Evolutionary conservation across 306 rosid genomes (phyloP).

Genomic region (Fragaria nilgerrensis): DNA sequence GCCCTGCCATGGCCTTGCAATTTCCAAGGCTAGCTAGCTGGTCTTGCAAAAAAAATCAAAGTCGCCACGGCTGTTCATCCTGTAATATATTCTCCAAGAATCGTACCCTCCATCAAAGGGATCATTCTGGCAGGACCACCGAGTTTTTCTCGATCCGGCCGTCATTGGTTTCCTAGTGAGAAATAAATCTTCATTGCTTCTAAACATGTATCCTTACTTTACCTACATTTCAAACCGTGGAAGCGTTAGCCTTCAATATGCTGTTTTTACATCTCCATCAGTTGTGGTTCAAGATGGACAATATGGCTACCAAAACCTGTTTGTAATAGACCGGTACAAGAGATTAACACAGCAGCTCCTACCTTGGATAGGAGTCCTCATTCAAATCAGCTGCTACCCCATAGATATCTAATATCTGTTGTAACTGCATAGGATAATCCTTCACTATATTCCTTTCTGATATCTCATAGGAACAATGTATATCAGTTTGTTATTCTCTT

Average conservation of each 20-base stretch:
- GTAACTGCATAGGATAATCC: too few species aligned
- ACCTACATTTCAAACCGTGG: neutral
- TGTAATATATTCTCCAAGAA: neutral
- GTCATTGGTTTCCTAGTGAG: constrained; percentile 7
- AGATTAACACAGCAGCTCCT: too few species aligned
- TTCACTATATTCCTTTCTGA: too few species aligned
- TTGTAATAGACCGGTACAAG: neutral
- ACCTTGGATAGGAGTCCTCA: too few species aligned
- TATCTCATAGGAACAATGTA: too few species aligned
- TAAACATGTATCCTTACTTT: constrained; percentile 30
- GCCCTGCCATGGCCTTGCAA: constrained; percentile 23
- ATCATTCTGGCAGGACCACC: neutral
- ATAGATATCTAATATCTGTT: too few species aligned
- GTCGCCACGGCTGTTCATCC: constrained; percentile 21
- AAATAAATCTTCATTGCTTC: constrained; percentile 20
- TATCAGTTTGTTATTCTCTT: too few species aligned
- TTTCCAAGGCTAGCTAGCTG: neutral
- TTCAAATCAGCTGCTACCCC: too few species aligned
- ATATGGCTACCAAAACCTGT: constrained; percentile 34
- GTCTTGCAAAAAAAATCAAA: constrained; percentile 10
- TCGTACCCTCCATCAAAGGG: constrained; percentile 25
- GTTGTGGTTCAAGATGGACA: constrained; percentile 30
- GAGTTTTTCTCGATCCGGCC: constrained; percentile 4
- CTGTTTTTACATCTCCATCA: constrained; percentile 30
- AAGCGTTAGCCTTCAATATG: constrained; percentile 30